phyloP scores from a whole-genome alignment of 257 asterid genomes.

The Datura wrightii region DNA sequence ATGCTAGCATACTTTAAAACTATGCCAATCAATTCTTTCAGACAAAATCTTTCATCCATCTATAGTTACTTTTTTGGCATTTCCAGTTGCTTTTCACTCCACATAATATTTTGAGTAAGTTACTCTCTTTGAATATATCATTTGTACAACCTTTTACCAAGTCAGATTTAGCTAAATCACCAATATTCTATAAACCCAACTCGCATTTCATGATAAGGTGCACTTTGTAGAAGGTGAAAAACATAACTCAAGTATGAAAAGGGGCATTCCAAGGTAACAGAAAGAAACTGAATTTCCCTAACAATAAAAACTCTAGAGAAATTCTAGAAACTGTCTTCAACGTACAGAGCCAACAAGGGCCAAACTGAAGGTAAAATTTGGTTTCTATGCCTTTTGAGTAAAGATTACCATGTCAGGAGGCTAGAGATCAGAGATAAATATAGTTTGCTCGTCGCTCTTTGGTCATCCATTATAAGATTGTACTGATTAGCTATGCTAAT shows the following conservation, averaged over 20 bases:
- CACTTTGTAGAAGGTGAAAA: not conserved
- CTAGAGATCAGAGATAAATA: not conserved
- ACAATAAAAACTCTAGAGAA: not conserved
- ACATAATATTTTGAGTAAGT: no score
- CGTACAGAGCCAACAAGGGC: not conserved
- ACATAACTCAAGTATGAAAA: not conserved
- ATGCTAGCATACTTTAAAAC: no score
- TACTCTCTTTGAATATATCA: no score
- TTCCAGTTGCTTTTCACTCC: no score
- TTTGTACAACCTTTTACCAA: no score
- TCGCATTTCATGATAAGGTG: not conserved
- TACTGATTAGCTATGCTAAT: no score
- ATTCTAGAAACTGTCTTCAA: not conserved
- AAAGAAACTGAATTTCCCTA: not conserved
- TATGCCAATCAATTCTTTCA: no score
- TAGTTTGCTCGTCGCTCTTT: not conserved
- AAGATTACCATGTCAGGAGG: not conserved
- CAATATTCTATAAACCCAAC: no score
- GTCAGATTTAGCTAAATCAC: no score
- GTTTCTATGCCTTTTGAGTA: not conserved
- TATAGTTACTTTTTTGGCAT: no score
- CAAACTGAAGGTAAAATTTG: not conserved
- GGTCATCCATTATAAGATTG: not conserved
- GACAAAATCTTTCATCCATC: no score
- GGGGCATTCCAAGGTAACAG: slow-evolving; percentile 2